phyloP scores from a whole-genome alignment of 345 rosid species.

The Kandelia obovata region DNA sequence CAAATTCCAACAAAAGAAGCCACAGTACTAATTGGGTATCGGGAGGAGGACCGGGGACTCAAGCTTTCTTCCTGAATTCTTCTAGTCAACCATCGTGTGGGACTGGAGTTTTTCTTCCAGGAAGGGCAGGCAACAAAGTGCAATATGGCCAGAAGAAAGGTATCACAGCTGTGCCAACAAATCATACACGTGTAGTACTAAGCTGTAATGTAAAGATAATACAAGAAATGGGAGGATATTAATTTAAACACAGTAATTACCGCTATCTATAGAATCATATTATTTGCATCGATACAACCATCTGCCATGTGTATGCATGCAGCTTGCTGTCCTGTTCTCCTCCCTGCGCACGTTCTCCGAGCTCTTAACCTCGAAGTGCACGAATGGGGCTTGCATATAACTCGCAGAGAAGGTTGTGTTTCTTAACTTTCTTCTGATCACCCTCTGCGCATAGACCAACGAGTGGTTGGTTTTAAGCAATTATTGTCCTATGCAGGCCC shows the following conservation, averaged over 20 bases:
- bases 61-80: constrained; percentile 65
- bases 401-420: constrained; percentile 27
- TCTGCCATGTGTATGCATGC: not conserved
- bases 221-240: too few relatives aligned
- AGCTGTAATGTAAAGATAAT: too few relatives aligned
- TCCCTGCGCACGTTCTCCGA: constrained; percentile 44
- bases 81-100: constrained; percentile 56
- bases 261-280: too few relatives aligned
- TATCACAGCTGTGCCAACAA: constrained; percentile 13
- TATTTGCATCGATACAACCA: too few relatives aligned
- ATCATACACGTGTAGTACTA: too few relatives aligned
- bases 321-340: constrained; percentile 44
- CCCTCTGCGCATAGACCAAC: not conserved
- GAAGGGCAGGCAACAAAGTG: constrained; percentile 31
- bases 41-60: constrained; percentile 61
- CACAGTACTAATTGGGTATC: constrained; percentile 19
- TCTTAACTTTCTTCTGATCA: not conserved
- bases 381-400: constrained; percentile 28
- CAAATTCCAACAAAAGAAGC: constrained; percentile 16
- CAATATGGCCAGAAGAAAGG: constrained; percentile 51
- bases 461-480: too few relatives aligned
- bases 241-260: too few relatives aligned
- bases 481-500: constrained; percentile 11
- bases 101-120: constrained; percentile 88
- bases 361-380: constrained; percentile 44